Percentiles rank a stretch among this genome's conserved stretches.
These are phyloP conservation scores for Mycena pura DNA, from an alignment of 768 basidiomycete species.

Conservation along the genomic window DNA sequence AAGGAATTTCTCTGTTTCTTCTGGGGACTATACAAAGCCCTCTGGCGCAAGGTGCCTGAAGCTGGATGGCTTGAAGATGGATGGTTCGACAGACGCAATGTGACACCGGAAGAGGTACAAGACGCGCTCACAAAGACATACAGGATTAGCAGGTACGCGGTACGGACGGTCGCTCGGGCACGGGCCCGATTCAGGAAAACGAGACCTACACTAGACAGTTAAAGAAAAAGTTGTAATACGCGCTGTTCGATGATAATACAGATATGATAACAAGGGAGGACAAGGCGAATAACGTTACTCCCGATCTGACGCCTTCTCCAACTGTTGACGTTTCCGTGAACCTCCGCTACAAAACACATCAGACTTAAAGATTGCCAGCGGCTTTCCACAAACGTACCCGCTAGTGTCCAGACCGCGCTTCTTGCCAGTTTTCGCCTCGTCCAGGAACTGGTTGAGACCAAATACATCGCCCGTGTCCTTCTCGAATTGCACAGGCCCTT, in stretches of 20 bases:
- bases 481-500: constrained; percentile 98
- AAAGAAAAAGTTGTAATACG: constrained; percentile 7
- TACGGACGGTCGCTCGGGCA: background rate
- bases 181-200: background rate
- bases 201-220: constrained; percentile 11
- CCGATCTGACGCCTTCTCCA: constrained; percentile 51
- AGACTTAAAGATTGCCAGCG: background rate
- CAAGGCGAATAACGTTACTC: constrained; percentile 18
- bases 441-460: constrained; percentile 95
- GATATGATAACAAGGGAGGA: background rate
- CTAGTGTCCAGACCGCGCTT: constrained; percentile 86
- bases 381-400: constrained; percentile 62
- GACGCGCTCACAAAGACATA: background rate
- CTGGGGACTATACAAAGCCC: background rate
- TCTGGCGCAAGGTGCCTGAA: no score
- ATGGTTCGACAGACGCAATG: no score
- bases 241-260: no score
- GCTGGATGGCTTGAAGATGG: no score
- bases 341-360: constrained; percentile 41
- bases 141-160: background rate
- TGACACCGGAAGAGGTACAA: no score
- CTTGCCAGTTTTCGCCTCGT: constrained; percentile 94
- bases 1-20: background rate
- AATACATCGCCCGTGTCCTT: constrained; percentile 98
- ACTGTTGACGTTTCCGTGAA: constrained; percentile 62